Conservation (phyloP, 805 yeast genomes). For the Schwanniomyces pseudopolymorphus region DNA sequence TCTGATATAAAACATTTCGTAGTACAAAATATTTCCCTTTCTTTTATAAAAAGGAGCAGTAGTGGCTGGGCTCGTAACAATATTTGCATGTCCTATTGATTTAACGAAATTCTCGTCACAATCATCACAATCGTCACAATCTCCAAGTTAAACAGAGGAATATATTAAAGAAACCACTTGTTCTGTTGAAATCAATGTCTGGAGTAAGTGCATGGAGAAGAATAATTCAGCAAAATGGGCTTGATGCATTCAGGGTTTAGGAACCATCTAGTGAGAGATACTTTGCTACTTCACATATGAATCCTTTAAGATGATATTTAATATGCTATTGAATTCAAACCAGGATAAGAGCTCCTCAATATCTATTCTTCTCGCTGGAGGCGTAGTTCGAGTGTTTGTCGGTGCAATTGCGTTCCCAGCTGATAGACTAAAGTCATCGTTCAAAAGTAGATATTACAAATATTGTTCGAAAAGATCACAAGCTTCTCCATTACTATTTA, state of each 20-base stretch:
- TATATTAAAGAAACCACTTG: neutral
- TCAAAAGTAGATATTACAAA: slow-evolving; percentile 66
- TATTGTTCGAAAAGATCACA: slow-evolving; percentile 45
- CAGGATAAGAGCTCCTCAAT: slow-evolving; percentile 16
- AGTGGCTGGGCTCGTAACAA: slow-evolving; percentile 57
- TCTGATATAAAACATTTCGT: no score
- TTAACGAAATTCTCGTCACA: slow-evolving; percentile 73
- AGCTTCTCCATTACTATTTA: slow-evolving; percentile 27
- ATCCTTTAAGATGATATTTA: slow-evolving; percentile 45
- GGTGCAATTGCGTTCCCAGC: slow-evolving; percentile 71
- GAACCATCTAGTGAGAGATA: slow-evolving; percentile 61
- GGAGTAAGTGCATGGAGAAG: slow-evolving; percentile 19
- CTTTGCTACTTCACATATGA: slow-evolving; percentile 71
- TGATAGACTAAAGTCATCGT: slow-evolving; percentile 69
- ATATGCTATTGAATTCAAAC: slow-evolving; percentile 19
- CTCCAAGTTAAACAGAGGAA: slow-evolving; percentile 33
- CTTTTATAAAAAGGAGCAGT: slow-evolving; percentile 53
- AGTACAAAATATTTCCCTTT: slow-evolving; percentile 33
- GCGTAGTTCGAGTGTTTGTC: slow-evolving; percentile 62
- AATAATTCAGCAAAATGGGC: slow-evolving; percentile 54
- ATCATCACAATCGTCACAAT: no score
- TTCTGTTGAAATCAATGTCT: neutral
- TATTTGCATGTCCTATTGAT: slow-evolving; percentile 73
- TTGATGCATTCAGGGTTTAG: slow-evolving; percentile 62
- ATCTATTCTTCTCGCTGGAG: slow-evolving; percentile 54